phyloP scores from a whole-genome alignment of 306 rosid genomes.

The Quercus bicolor region DNA sequence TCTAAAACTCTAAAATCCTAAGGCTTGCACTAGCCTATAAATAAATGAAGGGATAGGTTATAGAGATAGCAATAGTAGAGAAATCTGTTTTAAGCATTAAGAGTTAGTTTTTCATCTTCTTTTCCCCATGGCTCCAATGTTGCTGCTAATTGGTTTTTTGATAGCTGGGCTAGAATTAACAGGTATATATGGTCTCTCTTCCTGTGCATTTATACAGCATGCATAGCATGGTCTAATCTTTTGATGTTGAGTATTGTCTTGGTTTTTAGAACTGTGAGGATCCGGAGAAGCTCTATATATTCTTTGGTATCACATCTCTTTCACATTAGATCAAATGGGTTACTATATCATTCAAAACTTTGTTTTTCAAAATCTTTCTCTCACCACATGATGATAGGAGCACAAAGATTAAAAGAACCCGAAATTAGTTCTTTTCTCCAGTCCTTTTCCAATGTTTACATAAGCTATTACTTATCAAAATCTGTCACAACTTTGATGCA shows the following conservation, averaged over 20 bases:
- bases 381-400: background rate
- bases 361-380: too few species aligned
- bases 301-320: too few species aligned
- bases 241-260: too few species aligned
- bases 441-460: background rate
- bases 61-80: background rate
- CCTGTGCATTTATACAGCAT: too few species aligned
- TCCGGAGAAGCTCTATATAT: background rate
- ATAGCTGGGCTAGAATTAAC: conserved; percentile 8
- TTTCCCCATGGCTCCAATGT: conserved; percentile 2
- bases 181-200: background rate
- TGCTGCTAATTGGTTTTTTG: conserved; percentile 14
- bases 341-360: too few species aligned
- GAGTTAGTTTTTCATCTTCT: background rate
- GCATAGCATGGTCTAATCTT: background rate
- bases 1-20: background rate
- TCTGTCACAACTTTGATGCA: conserved; percentile 8
- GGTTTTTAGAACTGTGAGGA: background rate
- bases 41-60: background rate
- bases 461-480: background rate
- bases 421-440: too few species aligned
- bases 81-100: background rate
- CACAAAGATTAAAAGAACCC: background rate
- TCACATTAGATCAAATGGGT: too few species aligned
- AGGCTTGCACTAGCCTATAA: background rate